Evolutionary conservation across 2,329 filamentous ascomycete genomes (phyloP), one percentile per base, ranked within the genome.

Genomic region (Atkinsonella hypoxylon): DNA sequence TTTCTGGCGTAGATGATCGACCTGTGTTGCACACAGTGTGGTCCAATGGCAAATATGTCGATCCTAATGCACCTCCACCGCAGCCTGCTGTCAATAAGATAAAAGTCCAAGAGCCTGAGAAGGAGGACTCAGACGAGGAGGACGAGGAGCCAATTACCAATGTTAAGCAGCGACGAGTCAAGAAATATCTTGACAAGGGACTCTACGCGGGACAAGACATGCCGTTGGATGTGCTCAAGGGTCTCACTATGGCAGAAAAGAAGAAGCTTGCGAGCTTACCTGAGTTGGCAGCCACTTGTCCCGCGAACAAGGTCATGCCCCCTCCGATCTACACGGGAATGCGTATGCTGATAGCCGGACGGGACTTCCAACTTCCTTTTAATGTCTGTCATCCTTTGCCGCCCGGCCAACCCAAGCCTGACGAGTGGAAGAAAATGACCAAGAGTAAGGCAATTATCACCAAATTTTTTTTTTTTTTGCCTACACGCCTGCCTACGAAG

Each of bases 371-470:
- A 66, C 72, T 98, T 31, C 93, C 93, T 0, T 96, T 82, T 61
- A 86, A 95, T 63, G 76, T 95, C 45, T 97, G 91, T 72, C 87
- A 89, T 49, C 91, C 91, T 2, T 77, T 95, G 18, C 85, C 88
- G 3, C 81, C 83, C 1, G 89, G 87, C 47, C 87, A 95, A 63
- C 87, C 89, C 22, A 95, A 95, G 67, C 90, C 91, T 1, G 84
- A 94, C 57, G 89, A 95, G 60, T 98, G 90, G 86, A 83, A 83
- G 58, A 91, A 91, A 65, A 84, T 93, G 58, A 90, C 89, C 56
- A 93, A 87, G 68, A 97, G 88, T 94, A 73, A 31, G 20, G 26
- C 26, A 26, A 26, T 26, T 53, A 4, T 17, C 30, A 30, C 51
- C 6, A n/a, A n/a, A n/a, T n/a, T 41, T n/a, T 30, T 10, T 10